phyloP scores from a whole-genome alignment of 192 early-diverging fungal species.

The Backusella morwellensis region DNA sequence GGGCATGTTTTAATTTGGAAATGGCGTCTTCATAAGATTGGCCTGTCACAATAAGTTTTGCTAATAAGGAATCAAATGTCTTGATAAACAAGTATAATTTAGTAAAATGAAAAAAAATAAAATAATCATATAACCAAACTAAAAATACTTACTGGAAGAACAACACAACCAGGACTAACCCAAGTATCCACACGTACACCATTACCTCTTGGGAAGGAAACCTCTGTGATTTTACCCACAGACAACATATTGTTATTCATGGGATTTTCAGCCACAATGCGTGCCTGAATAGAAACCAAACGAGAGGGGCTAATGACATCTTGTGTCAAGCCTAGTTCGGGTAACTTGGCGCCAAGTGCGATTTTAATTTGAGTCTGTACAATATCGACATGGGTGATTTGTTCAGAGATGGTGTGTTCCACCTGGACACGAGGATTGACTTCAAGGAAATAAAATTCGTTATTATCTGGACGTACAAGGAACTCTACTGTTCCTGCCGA shows the following conservation, averaged over 20 bases:
- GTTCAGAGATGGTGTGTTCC: constrained; percentile 97
- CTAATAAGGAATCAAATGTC: constrained; percentile 91
- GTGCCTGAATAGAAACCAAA: constrained; percentile 86
- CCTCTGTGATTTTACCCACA: constrained; percentile 33
- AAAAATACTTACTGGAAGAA: constrained; percentile 64
- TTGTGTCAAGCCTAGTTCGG: constrained; percentile 58
- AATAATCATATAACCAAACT: not conserved
- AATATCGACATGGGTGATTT: constrained; percentile 85
- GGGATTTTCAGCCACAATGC: constrained; percentile 96
- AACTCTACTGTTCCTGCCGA: constrained; percentile 97
- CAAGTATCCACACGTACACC: constrained; percentile 78
- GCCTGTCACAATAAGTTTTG: constrained; percentile 88
- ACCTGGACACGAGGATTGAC: constrained; percentile 94
- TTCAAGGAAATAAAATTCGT: constrained; percentile 94
- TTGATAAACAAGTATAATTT: not conserved
- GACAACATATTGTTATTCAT: constrained; percentile 42
- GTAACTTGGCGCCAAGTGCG: constrained; percentile 21
- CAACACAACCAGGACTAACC: constrained; percentile 55
- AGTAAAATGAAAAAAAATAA: not conserved
- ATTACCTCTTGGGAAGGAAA: constrained; percentile 80
- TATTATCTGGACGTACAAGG: constrained; percentile 75
- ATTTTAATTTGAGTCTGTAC: constrained; percentile 55
- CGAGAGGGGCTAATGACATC: constrained; percentile 71
- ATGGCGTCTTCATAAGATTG: constrained; percentile 76
- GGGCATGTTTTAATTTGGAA: constrained; percentile 12